These are phyloP conservation scores for Emiliania huxleyi DNA, from an alignment of 78 protist genomes.

Conservation along the genomic window DNA sequence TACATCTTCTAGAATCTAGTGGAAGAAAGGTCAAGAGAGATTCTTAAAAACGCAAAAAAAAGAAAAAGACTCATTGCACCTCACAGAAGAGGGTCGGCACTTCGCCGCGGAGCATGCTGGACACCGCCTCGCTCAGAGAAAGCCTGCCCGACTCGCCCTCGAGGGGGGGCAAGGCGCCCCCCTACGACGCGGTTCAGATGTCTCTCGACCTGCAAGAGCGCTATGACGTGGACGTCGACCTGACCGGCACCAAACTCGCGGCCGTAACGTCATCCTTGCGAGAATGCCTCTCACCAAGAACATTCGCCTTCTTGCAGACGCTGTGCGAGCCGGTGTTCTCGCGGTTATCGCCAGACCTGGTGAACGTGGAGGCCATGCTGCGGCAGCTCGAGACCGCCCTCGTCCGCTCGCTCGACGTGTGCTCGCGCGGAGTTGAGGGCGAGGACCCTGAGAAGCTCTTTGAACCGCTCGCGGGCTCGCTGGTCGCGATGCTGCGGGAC, in stretches of 20 bases:
- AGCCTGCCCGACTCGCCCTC: too few relatives aligned
- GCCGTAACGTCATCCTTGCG: background rate
- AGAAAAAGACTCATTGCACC: too few relatives aligned
- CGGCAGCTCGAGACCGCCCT: background rate
- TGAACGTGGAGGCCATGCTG: background rate
- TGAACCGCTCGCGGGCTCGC: background rate
- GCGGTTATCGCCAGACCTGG: background rate
- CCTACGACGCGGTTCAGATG: background rate
- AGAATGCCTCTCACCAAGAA: background rate
- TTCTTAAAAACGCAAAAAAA: too few relatives aligned
- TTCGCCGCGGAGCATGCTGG: too few relatives aligned
- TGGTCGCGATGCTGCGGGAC: background rate
- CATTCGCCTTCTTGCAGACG: background rate
- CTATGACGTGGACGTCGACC: background rate
- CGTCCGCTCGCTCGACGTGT: background rate
- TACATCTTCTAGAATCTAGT: too few relatives aligned
- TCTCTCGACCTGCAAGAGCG: background rate
- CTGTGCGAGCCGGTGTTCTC: background rate
- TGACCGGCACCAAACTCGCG: background rate
- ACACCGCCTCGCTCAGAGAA: too few relatives aligned
- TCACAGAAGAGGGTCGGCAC: too few relatives aligned
- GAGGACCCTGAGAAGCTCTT: background rate
- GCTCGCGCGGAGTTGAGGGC: background rate
- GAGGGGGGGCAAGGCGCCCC: too few relatives aligned
- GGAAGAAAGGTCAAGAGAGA: too few relatives aligned